Base-by-base conservation (phyloP, 1,284 basidiomycete genomes). In the Marasmius oreades region DNA sequence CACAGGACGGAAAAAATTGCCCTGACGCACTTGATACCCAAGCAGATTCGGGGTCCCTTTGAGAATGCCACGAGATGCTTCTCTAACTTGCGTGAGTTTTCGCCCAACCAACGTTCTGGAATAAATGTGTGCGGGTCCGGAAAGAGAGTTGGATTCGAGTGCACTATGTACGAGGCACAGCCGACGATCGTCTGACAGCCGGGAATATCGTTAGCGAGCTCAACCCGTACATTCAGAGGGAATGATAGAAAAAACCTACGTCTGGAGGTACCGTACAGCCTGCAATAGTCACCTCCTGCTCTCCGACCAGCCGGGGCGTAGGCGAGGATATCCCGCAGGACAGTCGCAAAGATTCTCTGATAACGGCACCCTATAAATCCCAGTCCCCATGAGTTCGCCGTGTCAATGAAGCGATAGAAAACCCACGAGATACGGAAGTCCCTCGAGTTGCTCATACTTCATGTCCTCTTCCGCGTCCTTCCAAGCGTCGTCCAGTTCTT, bases 361-460 rank as follows among this genome's bases (percentile, higher is more conserved):
- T 55, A 36, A 58, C 55, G 2, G 53, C 57, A 11, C 48, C 48
- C 57, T 58, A 31, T 1, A 26, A 3, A 16, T 2, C n/a, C 8
- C 18, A 20, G 1, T 28, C 14, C 33, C 14, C 16, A 31, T 16
- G 4, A 50, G 14, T 42, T n/a, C 5, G 8, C n/a, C 11, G 16
- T 2, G 16, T 2, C 44, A 4, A 22, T 23, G 23, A 46, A 24
- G 2, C 8, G 23, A 46, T 10, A 7, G 31, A 42, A 18, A 26
- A 53, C 53, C 26, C 20, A 63, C 62, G 31, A 63, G 39, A 57
- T 63, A 63, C 18, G 62, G 62, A 34, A 63, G 48, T 43, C 62
- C 59, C 48, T 63, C 59, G 22, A 60, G 37, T 5, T 14, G 37
- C 14, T 26, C 47, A 34, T 37, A 56, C 14, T 33, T 46, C 12